These are phyloP conservation scores for Penicillium fuscoglaucum DNA, from an alignment of 2,329 filamentous ascomycete species.

Conservation along the genomic window DNA sequence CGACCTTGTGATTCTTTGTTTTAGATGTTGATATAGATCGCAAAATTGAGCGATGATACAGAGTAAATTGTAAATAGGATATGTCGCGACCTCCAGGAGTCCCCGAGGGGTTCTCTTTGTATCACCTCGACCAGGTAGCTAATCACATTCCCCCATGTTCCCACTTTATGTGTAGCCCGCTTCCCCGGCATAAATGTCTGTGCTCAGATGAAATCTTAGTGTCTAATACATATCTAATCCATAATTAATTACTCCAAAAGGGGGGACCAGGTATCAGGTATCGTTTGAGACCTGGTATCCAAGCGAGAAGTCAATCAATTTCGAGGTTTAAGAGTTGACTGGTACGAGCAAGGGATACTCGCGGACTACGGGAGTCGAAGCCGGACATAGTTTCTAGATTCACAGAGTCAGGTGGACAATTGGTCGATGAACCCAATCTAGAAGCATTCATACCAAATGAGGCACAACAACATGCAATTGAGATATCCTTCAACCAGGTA, in stretches of 20 bases:
- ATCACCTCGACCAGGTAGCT: conserved; percentile 8
- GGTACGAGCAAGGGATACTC: conserved; percentile 23
- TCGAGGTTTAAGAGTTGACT: conserved; percentile 6
- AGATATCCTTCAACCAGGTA: not conserved
- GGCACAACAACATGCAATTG: not conserved
- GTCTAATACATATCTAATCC: conserved; percentile 1
- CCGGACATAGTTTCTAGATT: conserved; percentile 20
- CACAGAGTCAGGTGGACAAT: conserved; percentile 20
- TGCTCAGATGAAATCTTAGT: conserved; percentile 10
- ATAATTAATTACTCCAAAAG: not conserved
- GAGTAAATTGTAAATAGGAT: not conserved
- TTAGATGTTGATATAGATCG: conserved; percentile 4
- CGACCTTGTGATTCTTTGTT: not conserved
- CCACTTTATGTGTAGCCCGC: conserved; percentile 15
- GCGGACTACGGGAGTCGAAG: conserved; percentile 17
- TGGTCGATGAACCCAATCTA: conserved; percentile 18
- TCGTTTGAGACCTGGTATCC: conserved; percentile 6
- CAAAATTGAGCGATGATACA: conserved; percentile 2
- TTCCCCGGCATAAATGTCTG: conserved; percentile 12
- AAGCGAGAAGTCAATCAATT: not conserved
- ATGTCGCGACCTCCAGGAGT: not conserved
- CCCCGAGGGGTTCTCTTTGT: conserved; percentile 8
- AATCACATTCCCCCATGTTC: conserved; percentile 22
- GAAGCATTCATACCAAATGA: conserved; percentile 14
- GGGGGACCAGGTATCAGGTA: not conserved